A percentile compares a stretch with the other conserved stretches of the same genome.
phyloP scores from a whole-genome alignment of 352 stramenopile species.

The Saprolegnia diclina region DNA sequence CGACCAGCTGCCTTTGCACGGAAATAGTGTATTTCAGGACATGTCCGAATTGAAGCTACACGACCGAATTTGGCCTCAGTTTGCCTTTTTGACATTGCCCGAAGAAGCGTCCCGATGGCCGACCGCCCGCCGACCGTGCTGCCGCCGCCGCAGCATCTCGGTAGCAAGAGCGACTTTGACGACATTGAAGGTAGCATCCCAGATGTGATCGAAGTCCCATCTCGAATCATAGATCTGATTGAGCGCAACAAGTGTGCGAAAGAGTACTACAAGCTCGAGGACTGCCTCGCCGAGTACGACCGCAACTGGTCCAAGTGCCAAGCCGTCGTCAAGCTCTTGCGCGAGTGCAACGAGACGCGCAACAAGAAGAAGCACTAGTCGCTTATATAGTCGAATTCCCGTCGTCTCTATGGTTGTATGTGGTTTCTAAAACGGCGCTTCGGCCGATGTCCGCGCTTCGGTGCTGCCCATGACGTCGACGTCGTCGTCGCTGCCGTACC shows the following conservation, averaged over 20 bases:
- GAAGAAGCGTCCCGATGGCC: not conserved
- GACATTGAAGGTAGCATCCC: conserved; percentile 59
- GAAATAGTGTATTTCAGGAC: not conserved
- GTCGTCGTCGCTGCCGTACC: conserved; percentile 81
- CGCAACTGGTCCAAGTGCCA: conserved; percentile 86
- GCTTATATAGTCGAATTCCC: not conserved
- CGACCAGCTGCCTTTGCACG: not conserved
- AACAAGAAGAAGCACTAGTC: conserved; percentile 18
- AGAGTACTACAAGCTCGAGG: conserved; percentile 83
- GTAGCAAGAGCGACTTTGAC: conserved; percentile 76
- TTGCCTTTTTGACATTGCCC: not conserved
- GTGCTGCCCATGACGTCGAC: conserved; percentile 38
- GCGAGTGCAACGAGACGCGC: conserved; percentile 61
- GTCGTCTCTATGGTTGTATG: not conserved
- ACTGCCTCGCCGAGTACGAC: conserved; percentile 73
- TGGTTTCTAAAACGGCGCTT: conserved; percentile 58
- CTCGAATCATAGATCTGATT: conserved; percentile 48
- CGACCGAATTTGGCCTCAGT: not conserved
- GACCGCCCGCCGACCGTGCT: conserved; percentile 2
- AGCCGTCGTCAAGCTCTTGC: conserved; percentile 67
- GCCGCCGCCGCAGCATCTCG: conserved; percentile 44
- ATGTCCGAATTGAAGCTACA: not conserved
- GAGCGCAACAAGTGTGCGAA: conserved; percentile 75
- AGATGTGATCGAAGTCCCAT: not conserved
- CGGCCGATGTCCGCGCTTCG: conserved; percentile 33